Percentiles rank a stretch among this genome's conserved stretches.
These are phyloP conservation scores for Aspergillus ibericus DNA, from an alignment of 2,329 filamentous ascomycete species.

Conservation along the genomic window DNA sequence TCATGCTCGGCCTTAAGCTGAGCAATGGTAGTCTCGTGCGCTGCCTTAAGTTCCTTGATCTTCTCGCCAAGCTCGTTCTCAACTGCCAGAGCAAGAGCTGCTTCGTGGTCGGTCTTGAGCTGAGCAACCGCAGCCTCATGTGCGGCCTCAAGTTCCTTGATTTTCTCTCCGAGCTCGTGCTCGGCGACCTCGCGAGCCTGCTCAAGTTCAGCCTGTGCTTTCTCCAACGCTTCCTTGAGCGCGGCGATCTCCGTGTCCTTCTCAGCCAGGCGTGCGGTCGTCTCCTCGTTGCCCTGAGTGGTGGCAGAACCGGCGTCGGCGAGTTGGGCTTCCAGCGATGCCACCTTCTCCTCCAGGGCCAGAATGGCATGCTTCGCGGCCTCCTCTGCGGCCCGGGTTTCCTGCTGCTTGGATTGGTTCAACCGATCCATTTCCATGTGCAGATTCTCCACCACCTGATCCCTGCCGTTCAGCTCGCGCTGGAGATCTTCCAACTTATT, in stretches of 20 bases:
- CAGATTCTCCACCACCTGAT: constrained; percentile 41
- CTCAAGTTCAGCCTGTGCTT: constrained; percentile 36
- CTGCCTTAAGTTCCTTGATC: constrained; percentile 1
- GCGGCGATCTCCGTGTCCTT: constrained; percentile 39
- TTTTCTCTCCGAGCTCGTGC: constrained; percentile 23
- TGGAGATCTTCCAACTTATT: constrained; percentile 31
- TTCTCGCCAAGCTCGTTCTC: constrained; percentile 1
- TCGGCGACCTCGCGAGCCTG: constrained; percentile 20
- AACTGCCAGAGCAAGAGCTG: constrained; percentile 4
- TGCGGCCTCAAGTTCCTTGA: constrained; percentile 29
- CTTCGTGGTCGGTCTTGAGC: constrained; percentile 2
- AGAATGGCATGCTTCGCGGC: constrained; percentile 29
- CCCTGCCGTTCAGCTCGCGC: constrained; percentile 36
- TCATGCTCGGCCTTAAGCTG: neutral
- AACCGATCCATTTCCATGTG: constrained; percentile 40
- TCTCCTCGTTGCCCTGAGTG: constrained; percentile 27
- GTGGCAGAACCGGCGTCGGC: constrained; percentile 31
- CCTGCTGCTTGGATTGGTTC: constrained; percentile 37
- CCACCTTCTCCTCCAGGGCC: constrained; percentile 36
- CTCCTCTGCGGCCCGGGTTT: constrained; percentile 36
- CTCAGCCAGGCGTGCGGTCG: constrained; percentile 28
- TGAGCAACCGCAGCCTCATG: constrained; percentile 32
- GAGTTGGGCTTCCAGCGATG: constrained; percentile 38
- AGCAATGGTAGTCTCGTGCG: neutral
- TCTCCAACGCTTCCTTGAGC: constrained; percentile 34